Evolutionary conservation across 192 early-diverging fungal genomes (phyloP), one percentile per base, ranked within the genome.

Genomic region (Umbelopsis vinacea): DNA sequence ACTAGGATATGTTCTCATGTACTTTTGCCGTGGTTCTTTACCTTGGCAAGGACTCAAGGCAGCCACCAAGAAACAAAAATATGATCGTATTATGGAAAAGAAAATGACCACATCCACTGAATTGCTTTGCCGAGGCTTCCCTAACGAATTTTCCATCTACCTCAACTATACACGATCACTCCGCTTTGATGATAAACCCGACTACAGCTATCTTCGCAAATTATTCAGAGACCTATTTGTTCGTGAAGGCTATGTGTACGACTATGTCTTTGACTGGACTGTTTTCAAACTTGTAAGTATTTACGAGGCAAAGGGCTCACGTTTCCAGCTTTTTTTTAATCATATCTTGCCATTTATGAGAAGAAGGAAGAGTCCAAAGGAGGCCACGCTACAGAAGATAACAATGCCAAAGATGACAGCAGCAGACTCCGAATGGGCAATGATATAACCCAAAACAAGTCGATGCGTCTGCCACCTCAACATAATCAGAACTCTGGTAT

Each of bases 21-120:
- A 96, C 86, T 94, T 96, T 77, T 89, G 91, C 75, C 91, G 93
- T 53, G 95, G 95, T 10, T 89, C 89, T 69, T 85, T 96, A 47
- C 94, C 95, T 76, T 96, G 95, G 95, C 95, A 96, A 80, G 95
- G 95, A 9, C 81, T 95, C 50, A 94, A 94, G 77, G 94, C 93
- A 11, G 90, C 89, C 7, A 95, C 91, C 66, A 95, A 95, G 81
- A 92, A 93, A 80, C 92, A 94, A 89, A 95, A 95, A 82, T 95
- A 96, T 80, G 95, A 96, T 80, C 91, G 93, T 72, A 96, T 96
- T 72, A 93, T 94, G 92, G 93, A 94, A 70, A 92, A 92, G 83
- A 96, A 96, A 84, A 93, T 94, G 88, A 90, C 88, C 24, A 95
- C 94, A 19, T 86, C 89, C 21, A 91, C 92, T 12, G 95, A 94